Conservation (phyloP, 768 basidiomycete genomes). For the Gloeostereum incarnatum region DNA sequence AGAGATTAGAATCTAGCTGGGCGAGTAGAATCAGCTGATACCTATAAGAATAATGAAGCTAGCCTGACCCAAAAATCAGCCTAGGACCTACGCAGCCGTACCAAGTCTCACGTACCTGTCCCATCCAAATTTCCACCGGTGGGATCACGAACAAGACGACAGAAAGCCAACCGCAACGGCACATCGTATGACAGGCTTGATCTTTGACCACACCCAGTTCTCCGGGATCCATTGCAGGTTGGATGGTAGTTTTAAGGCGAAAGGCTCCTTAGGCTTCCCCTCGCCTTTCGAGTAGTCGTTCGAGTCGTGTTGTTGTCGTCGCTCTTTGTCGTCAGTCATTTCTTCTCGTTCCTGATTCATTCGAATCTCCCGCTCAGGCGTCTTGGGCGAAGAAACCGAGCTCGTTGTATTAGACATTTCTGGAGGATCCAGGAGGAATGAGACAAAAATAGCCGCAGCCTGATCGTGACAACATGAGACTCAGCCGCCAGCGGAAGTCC, state of each 20-base stretch:
- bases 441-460: too few species aligned
- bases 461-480: too few species aligned
- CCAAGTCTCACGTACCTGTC: conserved; percentile 36
- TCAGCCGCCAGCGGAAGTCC: too few species aligned
- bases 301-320: too few species aligned
- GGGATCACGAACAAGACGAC: conserved; percentile 52
- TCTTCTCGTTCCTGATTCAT: too few species aligned
- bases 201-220: conserved; percentile 47
- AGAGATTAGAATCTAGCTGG: not conserved
- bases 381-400: too few species aligned
- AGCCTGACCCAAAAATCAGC: conserved; percentile 26
- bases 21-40: not conserved
- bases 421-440: too few species aligned
- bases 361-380: too few species aligned
- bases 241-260: conserved; percentile 18
- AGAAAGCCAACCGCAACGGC: conserved; percentile 53
- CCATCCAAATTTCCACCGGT: conserved; percentile 34
- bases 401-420: too few species aligned
- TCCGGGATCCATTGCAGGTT: conserved; percentile 44
- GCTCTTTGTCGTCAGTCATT: too few species aligned
- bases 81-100: not conserved
- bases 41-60: conserved; percentile 58
- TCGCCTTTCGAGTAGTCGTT: too few species aligned
- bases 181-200: conserved; percentile 57
- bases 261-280: not conserved